Base-by-base conservation (phyloP, 2,329 filamentous ascomycete species). In the Curvularia hawaiiensis region DNA sequence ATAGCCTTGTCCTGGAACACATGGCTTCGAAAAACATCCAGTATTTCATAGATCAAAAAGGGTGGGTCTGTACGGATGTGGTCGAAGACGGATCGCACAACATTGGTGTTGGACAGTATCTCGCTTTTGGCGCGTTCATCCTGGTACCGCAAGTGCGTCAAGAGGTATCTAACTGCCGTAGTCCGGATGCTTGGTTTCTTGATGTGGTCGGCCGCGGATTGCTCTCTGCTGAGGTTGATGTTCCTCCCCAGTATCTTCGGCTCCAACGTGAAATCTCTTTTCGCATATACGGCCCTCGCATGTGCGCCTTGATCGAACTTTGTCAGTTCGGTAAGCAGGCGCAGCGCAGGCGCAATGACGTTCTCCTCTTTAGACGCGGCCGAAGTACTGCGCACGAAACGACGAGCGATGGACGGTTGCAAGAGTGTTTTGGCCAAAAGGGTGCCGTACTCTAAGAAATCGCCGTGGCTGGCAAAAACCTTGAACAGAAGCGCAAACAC, bases 291-390 rank as follows among this genome's bases (percentile, higher is more conserved):
- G 45, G 88, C 83, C 64, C 86, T 88, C 28, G 93, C 91, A 54
- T 92, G 83, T 41, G 87, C 85, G 14, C 95, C 96, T 16, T 92
- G 92, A 75, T 98, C 93, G 62, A 97, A 90, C 53, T 83, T 87
- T 16, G 91, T 86, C n/a, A 93, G 84, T 77, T 99, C 94, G 50
- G 89, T 90, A 58, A 99, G 83, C 50, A 99, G 79, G 55, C 94
- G 88, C 57, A 99, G 79, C 24, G 90, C 93, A 0, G 95, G 94
- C 3, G 92, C 95, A 59, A 97, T 93, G 57, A 98, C 81, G 75
- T 91, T 92, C 39, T 92, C 92, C 71, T 96, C 97, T 47, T 87
- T 84, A 75, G 92, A 93, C 24, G 90, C 88, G 0, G 91, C 87
- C 3, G 90, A 89, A 18, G 98, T 79, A 58, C 91, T 92, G 58